phyloP scores from a whole-genome alignment of 1,139 yeast species.

The Dujonia santamariae region DNA sequence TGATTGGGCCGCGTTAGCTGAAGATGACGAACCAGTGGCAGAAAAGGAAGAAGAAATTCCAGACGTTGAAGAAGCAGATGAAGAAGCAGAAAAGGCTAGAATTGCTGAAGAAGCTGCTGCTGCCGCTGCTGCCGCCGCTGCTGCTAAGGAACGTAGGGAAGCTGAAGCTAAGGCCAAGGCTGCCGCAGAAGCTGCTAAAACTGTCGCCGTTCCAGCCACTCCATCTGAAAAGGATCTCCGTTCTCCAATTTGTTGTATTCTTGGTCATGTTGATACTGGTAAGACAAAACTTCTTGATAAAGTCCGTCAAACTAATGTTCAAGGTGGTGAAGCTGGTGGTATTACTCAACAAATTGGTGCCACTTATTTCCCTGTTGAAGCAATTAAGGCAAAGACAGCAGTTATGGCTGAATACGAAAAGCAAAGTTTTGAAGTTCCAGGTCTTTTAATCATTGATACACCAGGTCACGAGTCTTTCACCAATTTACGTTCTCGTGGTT shows the following conservation, averaged over 20 bases:
- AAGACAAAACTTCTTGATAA: conserved; percentile 94
- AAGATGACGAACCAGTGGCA: conserved; percentile 15
- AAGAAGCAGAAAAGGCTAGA: conserved; percentile 16
- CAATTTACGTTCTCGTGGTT: conserved; percentile 97
- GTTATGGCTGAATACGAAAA: conserved; percentile 88
- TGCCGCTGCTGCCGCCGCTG: conserved; percentile 18
- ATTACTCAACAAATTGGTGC: conserved; percentile 99
- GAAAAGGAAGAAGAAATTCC: conserved; percentile 11
- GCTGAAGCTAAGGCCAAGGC: conserved; percentile 21
- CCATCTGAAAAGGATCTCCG: conserved; percentile 59
- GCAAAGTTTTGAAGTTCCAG: conserved; percentile 91
- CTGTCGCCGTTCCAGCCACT: conserved; percentile 8
- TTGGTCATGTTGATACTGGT: conserved; percentile 99
- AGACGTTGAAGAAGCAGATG: conserved; percentile 3
- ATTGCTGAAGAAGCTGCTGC: conserved; percentile 20
- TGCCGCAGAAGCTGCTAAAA: conserved; percentile 25
- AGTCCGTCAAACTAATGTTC: conserved; percentile 97
- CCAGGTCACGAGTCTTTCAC: conserved; percentile 99
- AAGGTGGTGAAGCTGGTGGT: conserved; percentile 99
- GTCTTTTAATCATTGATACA: conserved; percentile 92
- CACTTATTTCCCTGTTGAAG: conserved; percentile 95
- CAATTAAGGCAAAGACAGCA: conserved; percentile 85
- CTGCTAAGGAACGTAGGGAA: conserved; percentile 14
- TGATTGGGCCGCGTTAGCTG: conserved; percentile 41
- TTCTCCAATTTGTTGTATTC: conserved; percentile 97